phyloP scores from a whole-genome alignment of 148 eudicot species.

The Dianthus caryophyllus region DNA sequence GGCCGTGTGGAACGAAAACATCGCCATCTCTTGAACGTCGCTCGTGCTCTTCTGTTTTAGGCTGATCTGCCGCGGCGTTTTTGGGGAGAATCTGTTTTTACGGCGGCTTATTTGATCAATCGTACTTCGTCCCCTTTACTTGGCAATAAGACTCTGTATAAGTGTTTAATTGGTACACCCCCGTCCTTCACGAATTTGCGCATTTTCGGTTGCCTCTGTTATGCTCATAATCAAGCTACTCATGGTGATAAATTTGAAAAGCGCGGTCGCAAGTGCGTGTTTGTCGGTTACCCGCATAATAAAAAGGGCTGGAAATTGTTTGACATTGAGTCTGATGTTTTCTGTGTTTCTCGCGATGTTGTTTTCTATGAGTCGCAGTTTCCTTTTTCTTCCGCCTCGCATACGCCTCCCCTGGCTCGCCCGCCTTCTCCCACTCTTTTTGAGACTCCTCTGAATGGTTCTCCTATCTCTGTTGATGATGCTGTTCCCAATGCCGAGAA shows the following conservation, averaged over 20 bases:
- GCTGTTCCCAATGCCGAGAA: no score
- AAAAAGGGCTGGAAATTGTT: background rate
- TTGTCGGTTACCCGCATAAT: background rate
- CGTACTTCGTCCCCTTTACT: background rate
- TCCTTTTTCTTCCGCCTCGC: no score
- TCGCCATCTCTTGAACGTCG: no score
- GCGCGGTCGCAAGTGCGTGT: background rate
- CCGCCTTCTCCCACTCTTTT: no score
- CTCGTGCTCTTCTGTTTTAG: background rate
- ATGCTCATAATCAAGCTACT: background rate
- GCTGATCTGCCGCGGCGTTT: background rate
- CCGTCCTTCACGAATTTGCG: background rate
- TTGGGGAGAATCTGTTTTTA: background rate
- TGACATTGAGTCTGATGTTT: background rate
- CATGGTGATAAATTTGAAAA: background rate
- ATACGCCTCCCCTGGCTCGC: no score
- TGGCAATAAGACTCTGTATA: background rate
- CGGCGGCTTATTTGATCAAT: background rate
- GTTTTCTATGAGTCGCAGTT: background rate
- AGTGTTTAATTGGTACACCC: background rate
- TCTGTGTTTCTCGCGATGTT: background rate
- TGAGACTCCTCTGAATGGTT: no score
- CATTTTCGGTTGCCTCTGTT: background rate
- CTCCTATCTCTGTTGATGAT: no score
- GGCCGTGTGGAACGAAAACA: no score